Base-by-base conservation (phyloP, 345 rosid genomes). In the Eucalyptus marginata region DNA sequence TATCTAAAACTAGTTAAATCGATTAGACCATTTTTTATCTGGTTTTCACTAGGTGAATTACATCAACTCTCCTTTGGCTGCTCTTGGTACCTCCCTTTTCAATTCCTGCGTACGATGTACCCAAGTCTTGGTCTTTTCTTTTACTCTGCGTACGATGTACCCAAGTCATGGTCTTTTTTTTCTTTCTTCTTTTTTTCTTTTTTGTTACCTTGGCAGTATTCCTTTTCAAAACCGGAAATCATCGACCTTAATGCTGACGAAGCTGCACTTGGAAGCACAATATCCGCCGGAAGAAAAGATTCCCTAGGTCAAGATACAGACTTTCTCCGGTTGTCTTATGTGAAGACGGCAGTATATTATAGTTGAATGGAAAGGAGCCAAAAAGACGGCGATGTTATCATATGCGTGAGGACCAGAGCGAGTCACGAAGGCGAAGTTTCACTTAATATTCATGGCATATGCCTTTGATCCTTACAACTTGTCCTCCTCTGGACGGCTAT, bases 161-260 rank as follows among this genome's bases (percentile, higher is more conserved):
- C 64, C n/a, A 11, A 25, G 64, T 24, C 6, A 5, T 5, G 13
- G n/a, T 58, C 50, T 15, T 51, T 15, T 50, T 3, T 7, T 17
- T 51, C 3, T 7, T 17, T 1, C 1, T 16, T 51, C 3, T 7
- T 51, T 1, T 52, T 3, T 7, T 2, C 7, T 51, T 51, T 17
- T 17, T 52, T 43, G 44, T 52, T 52, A 20, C 58, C 58, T 14
- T 64, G 18, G 76, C 9, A n/a, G 10, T 64, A 64, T 64, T 14
- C 36, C 10, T 64, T 64, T n/a, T n/a, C 36, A n/a, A 14, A 64
- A 64, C 76, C 76, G 33, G 76, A 4, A 64, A 13, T 64, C 31
- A 64, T 64, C 20, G 20, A n/a, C 76, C 40, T n/a, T 13, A 64
- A 64, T 64, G 24, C 47, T 40, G 83, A 36, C 83, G 20, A 76